Base-by-base conservation (phyloP, 805 yeast genomes). In the Phaffomyces opuntiae region DNA sequence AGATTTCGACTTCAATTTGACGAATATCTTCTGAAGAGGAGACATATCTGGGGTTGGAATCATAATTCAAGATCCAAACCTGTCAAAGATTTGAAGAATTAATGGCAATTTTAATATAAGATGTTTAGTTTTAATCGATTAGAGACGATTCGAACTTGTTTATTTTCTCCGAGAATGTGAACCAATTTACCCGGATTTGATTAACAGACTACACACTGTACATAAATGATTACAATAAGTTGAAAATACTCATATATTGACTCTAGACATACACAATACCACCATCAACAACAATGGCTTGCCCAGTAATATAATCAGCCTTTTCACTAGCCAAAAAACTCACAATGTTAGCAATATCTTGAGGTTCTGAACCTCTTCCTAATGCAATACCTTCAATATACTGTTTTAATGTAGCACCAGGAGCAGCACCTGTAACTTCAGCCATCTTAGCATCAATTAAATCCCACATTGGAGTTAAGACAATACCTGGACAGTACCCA, bases 401-500 rank as follows among this genome's bases (percentile, higher is more conserved):
- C 19, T 53, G 52, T 35, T 57, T 52, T 17, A 59, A 45, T 35
- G 61, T 51, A 27, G 51, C 63, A 42, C 67, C 64, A 25, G 51
- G 50, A 44, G 60, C 54, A 38, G 50, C 56, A 27, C 66, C 62
- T 33, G 53, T 46, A 38, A 55, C 37, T 41, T 51, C 56, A 31
- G 57, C 51, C 47, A 62, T 44, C 49, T 54, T 48, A 24, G 47
- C 47, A 50, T 62, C 66, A 33, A 62, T 57, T 27, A 55, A 46
- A 41, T 62, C 66, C 60, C 65, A 57, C 63, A 69, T 59, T 48
- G 67, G 66, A 1, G 73, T 68, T 16, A 60, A 50, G n/a, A 67
- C 70, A 44, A 64, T 62, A 32, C 72, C 73, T 17, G 72, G 73
- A 48, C 66, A 65, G 46, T 67, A 63, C 4, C 63, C 51, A 49